Evolutionary conservation across 352 stramenopile species (phyloP).

Genomic region (Pythium phragmiticola): DNA sequence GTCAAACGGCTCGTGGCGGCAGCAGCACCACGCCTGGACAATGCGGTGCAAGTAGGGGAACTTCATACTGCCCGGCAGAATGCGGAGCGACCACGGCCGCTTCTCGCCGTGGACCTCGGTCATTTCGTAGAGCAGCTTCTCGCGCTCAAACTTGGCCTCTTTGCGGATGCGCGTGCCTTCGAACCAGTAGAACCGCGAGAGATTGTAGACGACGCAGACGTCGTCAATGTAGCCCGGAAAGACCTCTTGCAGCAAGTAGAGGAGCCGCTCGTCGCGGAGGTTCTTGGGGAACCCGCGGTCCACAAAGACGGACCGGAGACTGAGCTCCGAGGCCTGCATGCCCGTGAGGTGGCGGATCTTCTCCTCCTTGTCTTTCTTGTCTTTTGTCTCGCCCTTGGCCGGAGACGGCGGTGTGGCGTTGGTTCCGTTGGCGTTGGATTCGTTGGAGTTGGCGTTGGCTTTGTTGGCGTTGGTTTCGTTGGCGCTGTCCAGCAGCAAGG

Average conservation of each 20-base stretch:
- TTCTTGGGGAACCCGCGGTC: constrained; percentile 72
- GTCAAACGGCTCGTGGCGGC: constrained; percentile 46
- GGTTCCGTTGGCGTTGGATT: neutral
- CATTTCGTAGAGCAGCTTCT: constrained; percentile 53
- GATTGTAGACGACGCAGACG: constrained; percentile 79
- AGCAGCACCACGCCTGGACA: constrained; percentile 47
- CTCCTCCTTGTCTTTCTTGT: constrained; percentile 14
- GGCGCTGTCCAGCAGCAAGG: neutral
- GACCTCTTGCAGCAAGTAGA: constrained; percentile 77
- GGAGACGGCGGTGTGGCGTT: neutral
- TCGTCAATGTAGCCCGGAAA: constrained; percentile 82
- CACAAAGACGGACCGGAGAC: constrained; percentile 76
- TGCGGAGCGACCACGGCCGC: constrained; percentile 60
- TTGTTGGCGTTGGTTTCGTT: no score
- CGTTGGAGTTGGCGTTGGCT: no score
- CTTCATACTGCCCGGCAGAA: constrained; percentile 70
- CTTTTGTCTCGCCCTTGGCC: neutral
- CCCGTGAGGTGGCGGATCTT: constrained; percentile 57
- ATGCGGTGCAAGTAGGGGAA: constrained; percentile 59
- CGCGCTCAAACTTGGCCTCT: constrained; percentile 57
- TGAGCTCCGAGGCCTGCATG: constrained; percentile 79
- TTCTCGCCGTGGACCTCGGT: constrained; percentile 32
- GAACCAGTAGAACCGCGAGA: constrained; percentile 67
- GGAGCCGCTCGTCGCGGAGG: constrained; percentile 69
- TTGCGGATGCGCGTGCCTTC: constrained; percentile 49